Evolutionary conservation across 805 yeast genomes (phyloP), one percentile per base, ranked within the genome.

Genomic region (Wickerhamomyces sydowiorum): DNA sequence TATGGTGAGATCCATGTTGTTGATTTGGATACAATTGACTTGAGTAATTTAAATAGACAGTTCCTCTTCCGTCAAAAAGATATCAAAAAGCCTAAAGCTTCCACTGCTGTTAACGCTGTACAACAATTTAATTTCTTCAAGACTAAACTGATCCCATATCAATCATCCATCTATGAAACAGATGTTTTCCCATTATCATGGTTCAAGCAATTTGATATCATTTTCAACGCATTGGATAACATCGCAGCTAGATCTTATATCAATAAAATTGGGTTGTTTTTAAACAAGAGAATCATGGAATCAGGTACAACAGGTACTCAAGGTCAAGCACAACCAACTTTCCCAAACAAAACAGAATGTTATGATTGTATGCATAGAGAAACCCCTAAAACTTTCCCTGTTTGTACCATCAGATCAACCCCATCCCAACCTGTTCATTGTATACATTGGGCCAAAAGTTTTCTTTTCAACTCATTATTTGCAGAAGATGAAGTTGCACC

Each of bases 401-500:
- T 93, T 1, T 93, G 99, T 61, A 93, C 99, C 0, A 93, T 93
- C 44, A 72, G 99, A 49, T 87, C 96, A 6, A 93, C 99, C 0
- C 99, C 99, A 0, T 86, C 96, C 0, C 89, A 86, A 57, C 97
- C 97, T 0, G 82, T 93, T 6, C 99, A 93, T 58, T 89, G 96
- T 61, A 82, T 93, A 21, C 96, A 95, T 1, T 93, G 99, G 99
- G 95, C 97, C 8, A 93, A 93, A 59, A 87, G 85, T 52, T 95
- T 87, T 56, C 64, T 93, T 39, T 89, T 93, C 57, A 72, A 77
- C 20, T 95, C 88, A 56, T 67, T 93, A 29, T 91, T 89, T 59
- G 80, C 79, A 18, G 79, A 78, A 37, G 70, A 67, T 38, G 63
- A 63, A 10, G 60, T 51, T 35, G 54, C 54, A 42, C 54, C 58